A percentile compares a stretch with the other conserved stretches of the same genome.
These are phyloP conservation scores for Themeda triandra DNA, from an alignment of 176 grass and related monocot genomes.

Conservation along the genomic window DNA sequence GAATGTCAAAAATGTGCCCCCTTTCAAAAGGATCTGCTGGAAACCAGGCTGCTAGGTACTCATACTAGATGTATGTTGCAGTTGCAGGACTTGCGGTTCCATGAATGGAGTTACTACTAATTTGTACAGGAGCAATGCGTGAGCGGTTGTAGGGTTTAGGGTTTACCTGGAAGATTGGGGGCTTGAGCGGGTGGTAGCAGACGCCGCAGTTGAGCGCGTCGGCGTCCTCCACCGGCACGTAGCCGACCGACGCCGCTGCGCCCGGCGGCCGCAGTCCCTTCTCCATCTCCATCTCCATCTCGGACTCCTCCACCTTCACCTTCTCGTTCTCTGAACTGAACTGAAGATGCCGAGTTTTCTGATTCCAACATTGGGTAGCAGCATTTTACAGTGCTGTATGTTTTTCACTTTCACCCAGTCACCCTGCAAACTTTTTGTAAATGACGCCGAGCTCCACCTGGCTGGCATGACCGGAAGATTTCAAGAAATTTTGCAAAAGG, in stretches of 20 bases:
- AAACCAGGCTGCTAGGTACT: not conserved
- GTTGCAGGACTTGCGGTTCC: not conserved
- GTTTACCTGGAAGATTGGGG: slow-evolving; percentile 2
- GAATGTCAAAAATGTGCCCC: not conserved
- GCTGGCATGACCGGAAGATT: too few species aligned
- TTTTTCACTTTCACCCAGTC: too few species aligned
- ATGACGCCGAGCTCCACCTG: too few species aligned
- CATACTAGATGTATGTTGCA: not conserved
- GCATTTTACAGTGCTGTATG: too few species aligned
- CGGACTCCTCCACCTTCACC: too few species aligned
- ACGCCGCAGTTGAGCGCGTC: not conserved
- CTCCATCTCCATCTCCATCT: not conserved
- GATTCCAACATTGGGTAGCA: too few species aligned
- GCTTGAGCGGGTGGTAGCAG: not conserved
- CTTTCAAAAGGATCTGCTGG: not conserved
- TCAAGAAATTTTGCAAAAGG: too few species aligned
- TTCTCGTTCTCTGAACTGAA: too few species aligned
- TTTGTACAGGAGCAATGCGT: not conserved
- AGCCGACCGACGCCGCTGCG: not conserved
- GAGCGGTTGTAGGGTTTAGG: not conserved
- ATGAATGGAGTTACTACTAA: not conserved
- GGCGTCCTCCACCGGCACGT: not conserved
- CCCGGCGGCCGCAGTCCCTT: not conserved
- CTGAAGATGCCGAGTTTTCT: too few species aligned
- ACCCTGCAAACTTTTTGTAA: too few species aligned